Evolutionary conservation across 306 rosid species (phyloP), one percentile per base, ranked within the genome.

Genomic region (Hippophae gyantsensis): DNA sequence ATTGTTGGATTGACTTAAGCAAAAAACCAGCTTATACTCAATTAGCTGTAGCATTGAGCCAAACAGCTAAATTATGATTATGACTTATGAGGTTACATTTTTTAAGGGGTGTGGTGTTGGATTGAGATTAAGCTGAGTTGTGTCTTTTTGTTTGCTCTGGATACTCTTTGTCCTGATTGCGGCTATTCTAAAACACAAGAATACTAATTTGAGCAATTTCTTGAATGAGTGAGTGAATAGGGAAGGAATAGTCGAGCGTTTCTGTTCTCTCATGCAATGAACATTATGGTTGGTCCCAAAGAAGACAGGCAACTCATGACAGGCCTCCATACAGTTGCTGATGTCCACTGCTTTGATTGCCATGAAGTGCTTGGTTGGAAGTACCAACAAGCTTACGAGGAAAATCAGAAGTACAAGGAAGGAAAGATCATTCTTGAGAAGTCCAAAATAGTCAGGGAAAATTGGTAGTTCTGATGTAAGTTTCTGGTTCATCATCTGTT

Each of bases 201-300:
- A 49, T 18, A 13, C 49, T 57, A 62, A 51, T 6, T 48, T 42
- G 7, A 13, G 13, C 1, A 50, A 55, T 8, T 45, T 70, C 4
- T 57, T 57, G 69, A 65, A 67, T 52, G 7, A 0, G 3, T 13
- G 11, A 18, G 60, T 54, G 42, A 1, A 32, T 40, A 86, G 94
- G 94, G 89, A 60, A 83, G 81, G 69, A 76, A 75, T 72, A 87
- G 89, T 14, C 64, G 90, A 72, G 90, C 79, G 6, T 86, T 86
- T 74, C 58, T 86, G 74, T 83, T 86, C 68, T 61, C 70, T 40
- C 78, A 72, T 10, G 64, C 72, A 57, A 69, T 71, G 81, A 76
- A 76, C 54, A 11, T 76, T 32, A 62, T 41, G 26, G 70, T 67
- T 0, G 81, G 81, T 55, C 71, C 68, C 9, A 76, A 50, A 59